Evolutionary conservation across 805 yeast species (phyloP).

Genomic region (Dipodascopsis uninucleata): DNA sequence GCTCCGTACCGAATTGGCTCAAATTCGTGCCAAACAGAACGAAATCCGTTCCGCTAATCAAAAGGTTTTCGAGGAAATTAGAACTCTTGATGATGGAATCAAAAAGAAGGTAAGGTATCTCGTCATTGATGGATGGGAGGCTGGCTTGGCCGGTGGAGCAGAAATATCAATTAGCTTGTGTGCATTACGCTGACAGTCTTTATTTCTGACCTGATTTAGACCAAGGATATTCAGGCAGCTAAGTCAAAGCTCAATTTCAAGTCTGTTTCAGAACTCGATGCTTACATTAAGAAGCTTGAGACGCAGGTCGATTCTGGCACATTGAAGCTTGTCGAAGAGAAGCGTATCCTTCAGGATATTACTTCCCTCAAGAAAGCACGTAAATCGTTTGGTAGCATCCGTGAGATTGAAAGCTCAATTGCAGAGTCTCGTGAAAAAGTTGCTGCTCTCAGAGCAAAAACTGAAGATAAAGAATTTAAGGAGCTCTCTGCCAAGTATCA

Average conservation of each 20-base stretch:
- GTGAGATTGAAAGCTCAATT: slow-evolving; percentile 70
- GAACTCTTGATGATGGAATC: slow-evolving; percentile 60
- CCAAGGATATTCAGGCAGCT: slow-evolving; percentile 66
- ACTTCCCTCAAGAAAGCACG: slow-evolving; percentile 73
- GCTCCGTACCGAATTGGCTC: slow-evolving; percentile 15
- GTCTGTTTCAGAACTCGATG: slow-evolving; percentile 37
- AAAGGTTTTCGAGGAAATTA: slow-evolving; percentile 58
- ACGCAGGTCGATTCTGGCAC: slow-evolving; percentile 70
- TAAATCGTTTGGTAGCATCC: slow-evolving; percentile 71
- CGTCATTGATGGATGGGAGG: too few species aligned
- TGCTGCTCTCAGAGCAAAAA: slow-evolving; percentile 65
- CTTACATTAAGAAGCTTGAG: slow-evolving; percentile 49
- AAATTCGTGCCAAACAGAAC: slow-evolving; percentile 19
- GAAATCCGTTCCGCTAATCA: slow-evolving; percentile 25
- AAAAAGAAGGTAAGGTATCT: slow-evolving; percentile 41
- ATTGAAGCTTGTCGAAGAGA: slow-evolving; percentile 86
- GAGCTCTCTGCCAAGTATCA: slow-evolving; percentile 70
- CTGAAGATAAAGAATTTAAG: slow-evolving; percentile 53
- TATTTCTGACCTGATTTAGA: slow-evolving; percentile 36
- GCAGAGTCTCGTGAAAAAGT: slow-evolving; percentile 76
- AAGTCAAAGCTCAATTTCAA: slow-evolving; percentile 65
- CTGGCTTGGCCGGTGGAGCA: too few species aligned
- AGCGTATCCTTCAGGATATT: slow-evolving; percentile 79
- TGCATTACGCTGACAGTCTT: too few species aligned
- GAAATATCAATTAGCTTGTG: too few species aligned